Percentiles rank a stretch among this genome's conserved stretches.
Evolutionary conservation across 306 rosid species (phyloP).

Genomic region (Cucurbita pepo): DNA sequence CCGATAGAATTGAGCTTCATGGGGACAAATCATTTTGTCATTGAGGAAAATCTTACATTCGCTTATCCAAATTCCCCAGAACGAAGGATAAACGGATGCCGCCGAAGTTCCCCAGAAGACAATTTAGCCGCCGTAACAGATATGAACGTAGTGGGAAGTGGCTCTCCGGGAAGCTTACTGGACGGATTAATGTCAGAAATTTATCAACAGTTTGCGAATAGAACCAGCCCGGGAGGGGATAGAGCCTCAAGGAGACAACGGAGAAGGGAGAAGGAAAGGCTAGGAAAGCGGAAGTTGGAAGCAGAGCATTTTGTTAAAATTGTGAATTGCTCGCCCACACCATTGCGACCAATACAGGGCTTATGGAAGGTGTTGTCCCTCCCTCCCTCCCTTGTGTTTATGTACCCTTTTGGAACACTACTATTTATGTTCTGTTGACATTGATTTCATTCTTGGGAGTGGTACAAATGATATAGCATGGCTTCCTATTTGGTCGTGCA

Average conservation of each 20-base stretch:
- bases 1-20: constrained; percentile 50
- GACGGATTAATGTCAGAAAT: constrained; percentile 59
- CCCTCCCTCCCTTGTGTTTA: constrained; percentile 11
- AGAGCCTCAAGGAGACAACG: constrained; percentile 63
- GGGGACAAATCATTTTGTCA: constrained; percentile 63
- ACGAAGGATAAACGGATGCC: constrained; percentile 11
- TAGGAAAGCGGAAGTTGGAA: constrained; percentile 64
- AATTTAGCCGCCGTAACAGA: constrained; percentile 24
- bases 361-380: constrained; percentile 71
- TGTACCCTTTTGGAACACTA: neutral
- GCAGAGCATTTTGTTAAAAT: constrained; percentile 91
- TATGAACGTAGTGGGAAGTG: constrained; percentile 23
- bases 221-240: constrained; percentile 61
- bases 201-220: constrained; percentile 81
- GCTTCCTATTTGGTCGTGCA: constrained; percentile 23
- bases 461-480: neutral
- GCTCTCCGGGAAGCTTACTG: constrained; percentile 62
- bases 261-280: constrained; percentile 56
- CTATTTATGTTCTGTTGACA: neutral
- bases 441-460: neutral
- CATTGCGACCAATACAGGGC: constrained; percentile 81
- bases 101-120: constrained; percentile 34
- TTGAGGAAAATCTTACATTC: constrained; percentile 51
- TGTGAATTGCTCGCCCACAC: constrained; percentile 58
- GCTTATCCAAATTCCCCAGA: constrained; percentile 14